Evolutionary conservation across 1,284 basidiomycete genomes (phyloP).

Genomic region (Rhodotorula sp.): DNA sequence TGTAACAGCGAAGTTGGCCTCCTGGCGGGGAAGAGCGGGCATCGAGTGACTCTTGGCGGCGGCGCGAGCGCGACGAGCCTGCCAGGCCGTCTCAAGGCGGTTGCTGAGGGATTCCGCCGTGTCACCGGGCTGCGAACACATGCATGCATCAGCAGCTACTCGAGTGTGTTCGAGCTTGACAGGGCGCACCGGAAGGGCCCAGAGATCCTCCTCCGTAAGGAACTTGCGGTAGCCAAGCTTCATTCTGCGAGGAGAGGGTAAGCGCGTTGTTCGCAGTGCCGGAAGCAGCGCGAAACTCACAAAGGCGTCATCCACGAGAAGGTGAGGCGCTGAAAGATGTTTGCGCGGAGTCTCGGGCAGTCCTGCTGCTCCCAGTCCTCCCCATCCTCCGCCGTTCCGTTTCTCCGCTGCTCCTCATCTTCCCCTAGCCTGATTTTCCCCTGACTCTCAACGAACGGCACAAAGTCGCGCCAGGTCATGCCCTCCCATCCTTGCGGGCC

Average conservation of each 20-base stretch:
- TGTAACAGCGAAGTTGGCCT: slow-evolving; percentile 15
- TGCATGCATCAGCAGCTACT: not conserved
- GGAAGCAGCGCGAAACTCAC: slow-evolving; percentile 51
- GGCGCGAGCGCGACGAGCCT: slow-evolving; percentile 32
- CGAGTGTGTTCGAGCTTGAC: slow-evolving; percentile 54
- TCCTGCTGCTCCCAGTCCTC: slow-evolving; percentile 56
- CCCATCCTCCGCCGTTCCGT: slow-evolving; percentile 29
- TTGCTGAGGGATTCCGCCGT: slow-evolving; percentile 69
- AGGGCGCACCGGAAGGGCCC: slow-evolving; percentile 45
- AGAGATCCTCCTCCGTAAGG: slow-evolving; percentile 50
- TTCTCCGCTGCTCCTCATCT: slow-evolving; percentile 24
- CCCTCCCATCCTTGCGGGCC: slow-evolving; percentile 59
- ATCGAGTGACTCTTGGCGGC: slow-evolving; percentile 9
- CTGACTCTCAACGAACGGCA: slow-evolving; percentile 47
- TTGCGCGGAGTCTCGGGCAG: slow-evolving; percentile 73
- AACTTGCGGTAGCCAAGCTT: slow-evolving; percentile 45
- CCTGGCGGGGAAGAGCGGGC: slow-evolving; percentile 6
- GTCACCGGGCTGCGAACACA: slow-evolving; percentile 64
- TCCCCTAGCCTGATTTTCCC: slow-evolving; percentile 42
- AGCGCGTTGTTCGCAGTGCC: not conserved
- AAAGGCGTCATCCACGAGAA: slow-evolving; percentile 78
- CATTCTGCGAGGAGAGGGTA: slow-evolving; percentile 33
- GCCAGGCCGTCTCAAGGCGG: slow-evolving; percentile 58
- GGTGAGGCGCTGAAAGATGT: slow-evolving; percentile 64
- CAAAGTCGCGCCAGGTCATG: slow-evolving; percentile 33